These are phyloP conservation scores for Protomyces gravidus DNA, from an alignment of 1,139 yeast genomes.

Conservation along the genomic window DNA sequence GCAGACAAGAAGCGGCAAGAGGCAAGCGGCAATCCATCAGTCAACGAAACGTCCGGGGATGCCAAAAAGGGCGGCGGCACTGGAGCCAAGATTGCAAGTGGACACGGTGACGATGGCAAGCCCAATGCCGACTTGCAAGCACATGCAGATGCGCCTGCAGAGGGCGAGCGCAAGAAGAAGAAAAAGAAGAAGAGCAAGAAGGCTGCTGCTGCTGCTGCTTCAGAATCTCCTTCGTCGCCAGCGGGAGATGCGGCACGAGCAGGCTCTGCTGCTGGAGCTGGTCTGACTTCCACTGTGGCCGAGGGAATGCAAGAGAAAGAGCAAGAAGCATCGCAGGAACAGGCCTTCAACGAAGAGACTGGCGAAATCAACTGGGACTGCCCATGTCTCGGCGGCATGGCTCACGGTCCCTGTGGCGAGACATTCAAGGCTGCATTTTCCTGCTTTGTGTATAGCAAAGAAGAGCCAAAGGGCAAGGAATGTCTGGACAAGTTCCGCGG, in stretches of 20 bases:
- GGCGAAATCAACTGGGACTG: conserved; percentile 99
- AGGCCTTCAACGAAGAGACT: conserved; percentile 93
- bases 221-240: neutral
- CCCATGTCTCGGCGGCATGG: conserved; percentile 93
- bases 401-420: conserved; percentile 76
- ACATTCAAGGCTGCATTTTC: conserved; percentile 92
- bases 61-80: conserved; percentile 26
- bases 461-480: conserved; percentile 96
- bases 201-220: neutral
- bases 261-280: neutral
- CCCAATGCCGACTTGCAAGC: conserved; percentile 12
- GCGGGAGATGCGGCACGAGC: conserved; percentile 2
- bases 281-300: conserved; percentile 3
- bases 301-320: conserved; percentile 27
- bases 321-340: conserved; percentile 43
- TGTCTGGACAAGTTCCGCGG: conserved; percentile 82
- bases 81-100: conserved; percentile 25
- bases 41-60: conserved; percentile 6
- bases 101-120: conserved; percentile 4
- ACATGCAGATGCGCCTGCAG: neutral
- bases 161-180: conserved; percentile 10
- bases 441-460: conserved; percentile 90
- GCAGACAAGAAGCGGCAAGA: conserved; percentile 27
- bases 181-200: conserved; percentile 1
- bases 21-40: conserved; percentile 9